Conservation (phyloP, 78 protist species). For the Emiliania huxleyi region DNA sequence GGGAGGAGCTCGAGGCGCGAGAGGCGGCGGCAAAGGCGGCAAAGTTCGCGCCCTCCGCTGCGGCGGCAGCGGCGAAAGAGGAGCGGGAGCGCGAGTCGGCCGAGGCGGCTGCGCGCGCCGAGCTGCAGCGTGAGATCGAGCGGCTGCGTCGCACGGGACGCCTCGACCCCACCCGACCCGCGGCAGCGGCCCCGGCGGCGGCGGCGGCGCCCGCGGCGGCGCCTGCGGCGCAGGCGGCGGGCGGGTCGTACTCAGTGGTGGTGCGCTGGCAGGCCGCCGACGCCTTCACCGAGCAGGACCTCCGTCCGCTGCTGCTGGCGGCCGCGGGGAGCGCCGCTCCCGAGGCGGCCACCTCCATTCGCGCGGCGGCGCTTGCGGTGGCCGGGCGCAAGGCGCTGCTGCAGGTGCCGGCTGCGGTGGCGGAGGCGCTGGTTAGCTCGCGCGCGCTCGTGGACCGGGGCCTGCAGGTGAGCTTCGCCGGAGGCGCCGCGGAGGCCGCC, state of each 20-base stretch:
- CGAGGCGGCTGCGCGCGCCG: not conserved
- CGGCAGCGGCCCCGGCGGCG: not conserved
- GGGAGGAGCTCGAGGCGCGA: not conserved
- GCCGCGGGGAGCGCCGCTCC: not conserved
- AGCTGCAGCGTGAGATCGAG: not conserved
- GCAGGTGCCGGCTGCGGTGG: too few species aligned
- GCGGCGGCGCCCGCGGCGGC: not conserved
- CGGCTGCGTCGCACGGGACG: constrained; percentile 12
- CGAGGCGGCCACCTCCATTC: too few species aligned
- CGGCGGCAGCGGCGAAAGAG: not conserved
- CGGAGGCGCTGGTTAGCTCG: too few species aligned
- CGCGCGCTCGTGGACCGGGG: too few species aligned
- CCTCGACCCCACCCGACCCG: not conserved
- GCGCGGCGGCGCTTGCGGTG: too few species aligned
- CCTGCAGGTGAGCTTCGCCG: too few species aligned
- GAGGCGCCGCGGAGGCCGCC: not conserved
- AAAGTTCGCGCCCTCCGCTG: not conserved
- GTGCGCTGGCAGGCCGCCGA: not conserved
- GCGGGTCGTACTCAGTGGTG: not conserved
- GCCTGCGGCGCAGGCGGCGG: not conserved
- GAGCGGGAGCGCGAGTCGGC: not conserved
- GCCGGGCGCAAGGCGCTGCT: too few species aligned
- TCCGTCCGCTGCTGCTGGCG: not conserved
- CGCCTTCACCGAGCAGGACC: not conserved
- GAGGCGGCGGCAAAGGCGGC: not conserved